These are phyloP conservation scores for Aechmea fasciata DNA, from an alignment of 176 grass and related monocot genomes.

Conservation along the genomic window DNA sequence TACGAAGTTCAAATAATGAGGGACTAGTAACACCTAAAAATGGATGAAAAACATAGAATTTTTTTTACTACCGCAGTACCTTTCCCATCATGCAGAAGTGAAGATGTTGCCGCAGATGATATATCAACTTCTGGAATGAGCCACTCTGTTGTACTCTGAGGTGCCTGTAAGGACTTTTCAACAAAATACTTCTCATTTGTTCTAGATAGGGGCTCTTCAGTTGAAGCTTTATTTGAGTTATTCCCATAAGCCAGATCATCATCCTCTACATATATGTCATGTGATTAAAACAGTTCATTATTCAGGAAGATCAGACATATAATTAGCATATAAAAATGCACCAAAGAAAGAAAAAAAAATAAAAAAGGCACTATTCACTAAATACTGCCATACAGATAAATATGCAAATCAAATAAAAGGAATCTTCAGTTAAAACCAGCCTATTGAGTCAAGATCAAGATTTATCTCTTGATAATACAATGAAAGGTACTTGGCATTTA, in stretches of 20 bases:
- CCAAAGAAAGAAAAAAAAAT: no score
- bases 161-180: background rate
- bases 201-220: background rate
- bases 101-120: background rate
- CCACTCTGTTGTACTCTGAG: constrained; percentile 3
- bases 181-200: background rate
- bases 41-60: no score
- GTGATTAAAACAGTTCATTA: background rate
- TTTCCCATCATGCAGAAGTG: background rate
- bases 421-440: no score
- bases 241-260: constrained; percentile 2
- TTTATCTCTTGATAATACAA: no score
- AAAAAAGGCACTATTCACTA: no score
- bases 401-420: background rate
- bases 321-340: background rate
- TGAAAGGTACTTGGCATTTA: no score
- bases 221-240: background rate
- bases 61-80: no score
- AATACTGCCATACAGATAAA: background rate
- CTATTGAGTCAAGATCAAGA: no score
- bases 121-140: background rate
- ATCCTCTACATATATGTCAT: constrained; percentile 5
- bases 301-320: background rate
- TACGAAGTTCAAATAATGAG: background rate
- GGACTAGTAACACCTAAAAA: background rate